These are phyloP conservation scores for Fusarium zealandicum DNA, from an alignment of 2,329 filamentous ascomycete species.

Conservation along the genomic window DNA sequence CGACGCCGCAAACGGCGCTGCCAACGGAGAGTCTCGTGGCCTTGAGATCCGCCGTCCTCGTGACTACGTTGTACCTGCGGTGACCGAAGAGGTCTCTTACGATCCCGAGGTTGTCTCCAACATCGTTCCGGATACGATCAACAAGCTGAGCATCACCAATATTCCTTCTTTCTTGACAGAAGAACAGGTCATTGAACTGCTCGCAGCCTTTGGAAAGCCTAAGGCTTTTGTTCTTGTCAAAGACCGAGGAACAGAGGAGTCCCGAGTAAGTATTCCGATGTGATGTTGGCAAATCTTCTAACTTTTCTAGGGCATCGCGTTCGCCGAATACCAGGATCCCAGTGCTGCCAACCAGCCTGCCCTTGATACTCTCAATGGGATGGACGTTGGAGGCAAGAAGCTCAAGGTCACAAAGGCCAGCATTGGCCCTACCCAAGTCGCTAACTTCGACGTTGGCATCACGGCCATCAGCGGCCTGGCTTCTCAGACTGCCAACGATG, in stretches of 20 bases:
- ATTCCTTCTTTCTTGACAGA: constrained; percentile 88
- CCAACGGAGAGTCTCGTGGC: constrained; percentile 62
- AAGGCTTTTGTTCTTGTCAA: constrained; percentile 93
- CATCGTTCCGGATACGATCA: constrained; percentile 86
- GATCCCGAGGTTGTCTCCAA: constrained; percentile 80
- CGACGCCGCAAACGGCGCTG: constrained; percentile 62
- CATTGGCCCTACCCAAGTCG: constrained; percentile 90
- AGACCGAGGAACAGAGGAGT: constrained; percentile 84
- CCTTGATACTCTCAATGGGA: constrained; percentile 88
- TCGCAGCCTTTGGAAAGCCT: constrained; percentile 89
- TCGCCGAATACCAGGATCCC: constrained; percentile 91
- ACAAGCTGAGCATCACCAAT: constrained; percentile 94
- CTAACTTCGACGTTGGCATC: constrained; percentile 92
- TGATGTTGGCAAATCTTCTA: constrained; percentile 32
- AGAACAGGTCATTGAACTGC: constrained; percentile 88
- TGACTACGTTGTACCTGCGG: constrained; percentile 92
- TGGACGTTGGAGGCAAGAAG: constrained; percentile 88
- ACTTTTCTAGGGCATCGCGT: constrained; percentile 80
- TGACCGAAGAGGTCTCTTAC: constrained; percentile 74
- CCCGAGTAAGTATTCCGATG: constrained; percentile 70
- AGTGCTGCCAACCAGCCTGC: constrained; percentile 76
- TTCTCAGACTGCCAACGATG: constrained; percentile 80
- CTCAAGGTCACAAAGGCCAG: constrained; percentile 89
- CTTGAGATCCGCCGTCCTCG: constrained; percentile 87
- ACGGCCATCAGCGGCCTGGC: constrained; percentile 98